Percentiles rank a stretch among this genome's conserved stretches.
phyloP scores from a whole-genome alignment of 2,329 filamentous ascomycete genomes.

The Aspergillus brasiliensis region DNA sequence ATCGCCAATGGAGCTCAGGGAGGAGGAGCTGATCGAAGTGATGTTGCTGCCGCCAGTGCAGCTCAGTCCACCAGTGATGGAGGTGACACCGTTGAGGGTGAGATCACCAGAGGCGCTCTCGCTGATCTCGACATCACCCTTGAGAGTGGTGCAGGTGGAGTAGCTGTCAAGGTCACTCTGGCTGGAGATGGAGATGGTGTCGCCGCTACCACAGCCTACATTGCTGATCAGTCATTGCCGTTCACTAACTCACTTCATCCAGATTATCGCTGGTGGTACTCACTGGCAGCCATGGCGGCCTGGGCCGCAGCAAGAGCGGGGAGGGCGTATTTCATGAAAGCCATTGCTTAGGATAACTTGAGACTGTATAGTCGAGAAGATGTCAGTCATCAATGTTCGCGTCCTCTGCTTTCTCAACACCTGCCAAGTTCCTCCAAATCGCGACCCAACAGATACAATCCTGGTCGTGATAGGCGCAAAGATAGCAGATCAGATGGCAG shows the following conservation, averaged over 20 bases:
- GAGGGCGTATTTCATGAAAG: conserved; percentile 57
- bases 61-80: conserved; percentile 61
- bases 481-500: not conserved
- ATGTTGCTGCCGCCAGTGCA: conserved; percentile 61
- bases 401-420: not conserved
- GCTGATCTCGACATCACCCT: conserved; percentile 68
- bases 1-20: conserved; percentile 67
- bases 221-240: conserved; percentile 8
- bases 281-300: conserved; percentile 52
- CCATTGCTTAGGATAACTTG: conserved; percentile 43
- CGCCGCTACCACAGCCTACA: conserved; percentile 23
- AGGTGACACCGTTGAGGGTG: conserved; percentile 61
- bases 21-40: conserved; percentile 62
- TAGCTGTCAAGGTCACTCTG: conserved; percentile 65
- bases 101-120: conserved; percentile 60
- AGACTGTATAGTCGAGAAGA: not conserved
- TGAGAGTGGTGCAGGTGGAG: conserved; percentile 66
- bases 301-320: conserved; percentile 58
- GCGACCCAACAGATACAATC: not conserved
- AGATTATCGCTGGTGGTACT: conserved; percentile 14
- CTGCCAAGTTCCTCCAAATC: not conserved
- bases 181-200: conserved; percentile 57
- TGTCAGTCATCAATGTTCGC: conserved; percentile 1
- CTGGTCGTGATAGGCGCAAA: not conserved
- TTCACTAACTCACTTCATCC: not conserved